Conservation (phyloP, 106 monocot genomes). For the Dioscorea alata region DNA sequence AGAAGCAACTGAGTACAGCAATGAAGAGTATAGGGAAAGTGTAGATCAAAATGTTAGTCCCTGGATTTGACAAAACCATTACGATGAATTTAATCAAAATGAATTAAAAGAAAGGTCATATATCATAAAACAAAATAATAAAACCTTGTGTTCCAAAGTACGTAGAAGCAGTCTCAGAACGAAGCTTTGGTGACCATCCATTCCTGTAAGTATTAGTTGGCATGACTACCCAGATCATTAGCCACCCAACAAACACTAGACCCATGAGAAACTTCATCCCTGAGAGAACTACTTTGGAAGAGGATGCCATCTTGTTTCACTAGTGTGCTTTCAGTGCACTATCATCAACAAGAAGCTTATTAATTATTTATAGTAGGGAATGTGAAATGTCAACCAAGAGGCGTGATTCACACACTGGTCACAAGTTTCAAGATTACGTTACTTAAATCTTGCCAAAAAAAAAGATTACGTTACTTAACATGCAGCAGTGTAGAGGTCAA, state of each 20-base stretch:
- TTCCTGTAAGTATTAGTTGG: slow-evolving; percentile 39
- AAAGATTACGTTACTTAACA: no score
- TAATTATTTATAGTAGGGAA: no score
- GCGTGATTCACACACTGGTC: no score
- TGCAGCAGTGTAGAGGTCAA: no score
- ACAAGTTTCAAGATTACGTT: no score
- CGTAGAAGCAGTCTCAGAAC: slow-evolving; percentile 26
- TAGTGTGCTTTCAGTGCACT: no score
- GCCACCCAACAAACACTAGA: slow-evolving; percentile 40
- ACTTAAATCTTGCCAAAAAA: no score
- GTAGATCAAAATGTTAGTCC: slow-evolving; percentile 36
- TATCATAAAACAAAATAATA: neutral
- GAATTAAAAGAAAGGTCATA: neutral
- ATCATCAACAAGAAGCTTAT: no score
- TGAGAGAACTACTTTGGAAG: neutral
- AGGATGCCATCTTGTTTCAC: no score
- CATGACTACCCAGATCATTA: slow-evolving; percentile 36
- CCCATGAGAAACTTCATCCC: slow-evolving; percentile 17
- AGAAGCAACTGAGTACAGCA: slow-evolving; percentile 54
- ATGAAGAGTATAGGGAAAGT: slow-evolving; percentile 65
- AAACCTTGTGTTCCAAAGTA: slow-evolving; percentile 66
- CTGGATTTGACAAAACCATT: slow-evolving; percentile 23
- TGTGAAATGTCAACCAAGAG: no score
- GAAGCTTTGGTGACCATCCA: slow-evolving; percentile 29
- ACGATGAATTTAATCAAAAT: neutral